These are phyloP conservation scores for Xylariaceae sp. DNA, from an alignment of 2,329 filamentous ascomycete species.

Conservation along the genomic window DNA sequence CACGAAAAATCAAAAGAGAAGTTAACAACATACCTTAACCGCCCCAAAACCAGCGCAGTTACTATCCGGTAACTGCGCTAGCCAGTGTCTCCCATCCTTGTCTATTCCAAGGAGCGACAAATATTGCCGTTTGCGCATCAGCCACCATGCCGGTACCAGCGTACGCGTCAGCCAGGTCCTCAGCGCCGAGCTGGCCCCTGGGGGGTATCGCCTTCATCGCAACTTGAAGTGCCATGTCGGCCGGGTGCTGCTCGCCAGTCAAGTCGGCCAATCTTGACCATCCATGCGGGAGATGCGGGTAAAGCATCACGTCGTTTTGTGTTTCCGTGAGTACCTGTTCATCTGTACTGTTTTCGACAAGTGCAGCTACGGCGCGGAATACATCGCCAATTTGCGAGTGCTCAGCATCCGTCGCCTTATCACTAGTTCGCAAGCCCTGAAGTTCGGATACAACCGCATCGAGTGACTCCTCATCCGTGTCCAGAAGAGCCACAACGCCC, in stretches of 20 bases:
- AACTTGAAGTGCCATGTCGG: conserved; percentile 80
- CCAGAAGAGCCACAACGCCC: conserved; percentile 78
- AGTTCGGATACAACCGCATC: conserved; percentile 81
- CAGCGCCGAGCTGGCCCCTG: conserved; percentile 62
- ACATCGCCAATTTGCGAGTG: conserved; percentile 71
- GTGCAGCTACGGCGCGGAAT: conserved; percentile 67
- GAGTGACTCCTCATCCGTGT: conserved; percentile 73
- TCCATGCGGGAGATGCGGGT: conserved; percentile 73
- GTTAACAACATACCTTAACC: conserved; percentile 11
- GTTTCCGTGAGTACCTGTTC: conserved; percentile 61
- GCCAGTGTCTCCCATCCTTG: conserved; percentile 63
- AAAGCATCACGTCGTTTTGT: conserved; percentile 74
- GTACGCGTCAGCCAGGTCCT: conserved; percentile 70
- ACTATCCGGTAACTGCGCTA: conserved; percentile 33
- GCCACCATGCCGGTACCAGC: conserved; percentile 67
- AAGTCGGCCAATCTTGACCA: conserved; percentile 73
- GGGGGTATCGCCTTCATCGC: conserved; percentile 74
- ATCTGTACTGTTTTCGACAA: conserved; percentile 49
- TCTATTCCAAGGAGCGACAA: conserved; percentile 76
- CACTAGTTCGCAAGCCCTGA: conserved; percentile 65
- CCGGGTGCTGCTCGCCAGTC: conserved; percentile 52
- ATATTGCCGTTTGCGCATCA: conserved; percentile 74
- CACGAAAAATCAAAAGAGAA: background rate
- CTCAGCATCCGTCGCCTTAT: conserved; percentile 60
- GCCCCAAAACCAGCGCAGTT: conserved; percentile 4